Conservation (phyloP, 2,329 filamentous ascomycete species). For the Chaetomium sp. region DNA sequence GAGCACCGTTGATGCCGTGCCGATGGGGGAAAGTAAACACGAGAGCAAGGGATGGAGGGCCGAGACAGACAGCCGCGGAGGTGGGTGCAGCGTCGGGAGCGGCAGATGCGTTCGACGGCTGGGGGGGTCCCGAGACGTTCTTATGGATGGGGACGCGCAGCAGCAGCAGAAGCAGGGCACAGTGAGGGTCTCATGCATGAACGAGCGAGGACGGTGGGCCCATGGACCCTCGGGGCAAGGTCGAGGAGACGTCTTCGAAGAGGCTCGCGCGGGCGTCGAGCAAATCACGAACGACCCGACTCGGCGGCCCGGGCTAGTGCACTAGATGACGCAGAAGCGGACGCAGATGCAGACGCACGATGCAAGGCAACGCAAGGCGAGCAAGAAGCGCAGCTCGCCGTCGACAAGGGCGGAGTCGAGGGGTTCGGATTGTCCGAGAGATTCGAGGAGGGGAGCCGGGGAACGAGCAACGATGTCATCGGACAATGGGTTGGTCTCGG, state of each 20-base stretch:
- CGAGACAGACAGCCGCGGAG: background rate
- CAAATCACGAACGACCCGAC: constrained; percentile 14
- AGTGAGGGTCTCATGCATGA: constrained; percentile 29
- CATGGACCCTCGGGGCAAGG: constrained; percentile 3
- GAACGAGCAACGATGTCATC: constrained; percentile 14
- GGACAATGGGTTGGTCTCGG: constrained; percentile 9
- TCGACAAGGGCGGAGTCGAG: background rate
- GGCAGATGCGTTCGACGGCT: constrained; percentile 9
- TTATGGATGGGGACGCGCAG: constrained; percentile 25
- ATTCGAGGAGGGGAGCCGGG: background rate
- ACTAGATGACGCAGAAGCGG: constrained; percentile 14
- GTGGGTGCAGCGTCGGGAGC: constrained; percentile 6
- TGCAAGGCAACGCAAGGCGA: constrained; percentile 7
- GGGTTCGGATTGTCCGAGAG: background rate
- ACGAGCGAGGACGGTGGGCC: constrained; percentile 26
- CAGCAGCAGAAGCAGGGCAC: constrained; percentile 20
- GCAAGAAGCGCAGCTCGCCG: constrained; percentile 10
- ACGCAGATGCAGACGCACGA: constrained; percentile 9
- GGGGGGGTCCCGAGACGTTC: constrained; percentile 24
- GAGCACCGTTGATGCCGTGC: background rate
- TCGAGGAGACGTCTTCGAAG: background rate
- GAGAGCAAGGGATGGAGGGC: constrained; percentile 2
- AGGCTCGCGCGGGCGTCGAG: background rate
- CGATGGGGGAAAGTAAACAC: constrained; percentile 5
- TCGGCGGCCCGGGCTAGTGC: constrained; percentile 8